phyloP scores from a whole-genome alignment of 169 alveolate species.

The Plasmodium relictum region DNA sequence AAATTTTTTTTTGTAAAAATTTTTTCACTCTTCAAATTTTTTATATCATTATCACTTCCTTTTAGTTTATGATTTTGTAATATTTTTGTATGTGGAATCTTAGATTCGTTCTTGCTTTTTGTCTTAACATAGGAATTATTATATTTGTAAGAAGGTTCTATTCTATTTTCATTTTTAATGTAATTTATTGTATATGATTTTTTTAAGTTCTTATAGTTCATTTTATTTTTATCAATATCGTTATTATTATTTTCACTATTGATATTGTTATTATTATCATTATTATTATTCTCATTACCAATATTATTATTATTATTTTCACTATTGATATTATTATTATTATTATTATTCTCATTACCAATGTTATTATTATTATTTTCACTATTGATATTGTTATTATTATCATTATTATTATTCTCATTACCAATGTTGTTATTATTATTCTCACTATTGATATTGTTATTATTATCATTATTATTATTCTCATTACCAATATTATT shows the following conservation, averaged over 20 bases:
- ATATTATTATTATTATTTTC: neutral
- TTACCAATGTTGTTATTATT: neutral
- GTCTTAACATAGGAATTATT: too few species aligned
- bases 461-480: too few species aligned
- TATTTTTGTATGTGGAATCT: neutral
- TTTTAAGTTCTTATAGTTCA: neutral
- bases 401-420: neutral
- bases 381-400: neutral
- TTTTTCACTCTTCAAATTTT: neutral
- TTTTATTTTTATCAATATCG: neutral
- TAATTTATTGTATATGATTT: too few species aligned
- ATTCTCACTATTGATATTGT: neutral
- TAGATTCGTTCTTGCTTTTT: conserved; percentile 8
- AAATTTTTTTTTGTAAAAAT: conserved; percentile 4
- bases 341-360: neutral
- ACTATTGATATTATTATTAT: neutral
- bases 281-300: neutral
- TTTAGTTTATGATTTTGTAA: neutral
- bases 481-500: neutral
- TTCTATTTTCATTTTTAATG: neutral
- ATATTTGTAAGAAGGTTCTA: neutral
- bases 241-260: neutral
- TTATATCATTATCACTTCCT: neutral
- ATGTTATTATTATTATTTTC: neutral
- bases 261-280: neutral